phyloP scores from a whole-genome alignment of 2,329 filamentous ascomycete genomes.

The Fusarium beomiforme region DNA sequence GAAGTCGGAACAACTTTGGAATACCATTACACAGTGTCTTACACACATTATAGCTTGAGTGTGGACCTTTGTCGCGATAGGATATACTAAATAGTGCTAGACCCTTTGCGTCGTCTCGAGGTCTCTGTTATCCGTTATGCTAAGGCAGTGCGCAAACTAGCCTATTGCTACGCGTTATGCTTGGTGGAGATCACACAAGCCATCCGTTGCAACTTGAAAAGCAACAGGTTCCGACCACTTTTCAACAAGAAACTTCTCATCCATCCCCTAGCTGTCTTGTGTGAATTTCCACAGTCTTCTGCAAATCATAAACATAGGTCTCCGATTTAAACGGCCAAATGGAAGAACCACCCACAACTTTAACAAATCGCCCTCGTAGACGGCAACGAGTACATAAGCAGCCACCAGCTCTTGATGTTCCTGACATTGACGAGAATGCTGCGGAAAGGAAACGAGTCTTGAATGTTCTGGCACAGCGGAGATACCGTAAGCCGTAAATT shows the following conservation, averaged over 20 bases:
- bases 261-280: not conserved
- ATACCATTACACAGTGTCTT: slow-evolving; percentile 23
- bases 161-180: slow-evolving; percentile 45
- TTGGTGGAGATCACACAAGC: slow-evolving; percentile 30
- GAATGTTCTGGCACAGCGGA: slow-evolving; percentile 64
- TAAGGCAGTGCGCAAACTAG: slow-evolving; percentile 33
- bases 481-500: slow-evolving; percentile 55
- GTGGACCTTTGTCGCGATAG: not conserved
- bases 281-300: not conserved
- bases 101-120: rapidly evolving
- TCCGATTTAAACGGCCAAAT: not conserved
- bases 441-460: slow-evolving; percentile 63
- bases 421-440: slow-evolving; percentile 61
- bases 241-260: not conserved
- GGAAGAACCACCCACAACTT: slow-evolving; percentile 2
- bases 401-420: slow-evolving; percentile 54
- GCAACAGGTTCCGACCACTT: not conserved
- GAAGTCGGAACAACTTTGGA: slow-evolving; percentile 17
- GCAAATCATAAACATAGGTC: not conserved
- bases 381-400: slow-evolving; percentile 55
- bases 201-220: slow-evolving; percentile 27
- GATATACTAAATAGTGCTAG: slow-evolving; percentile 11
- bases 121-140: slow-evolving; percentile 47
- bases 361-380: slow-evolving; percentile 43
- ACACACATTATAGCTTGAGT: slow-evolving; percentile 2